Percentiles rank a stretch among this genome's conserved stretches.
Evolutionary conservation across 2,329 filamentous ascomycete species (phyloP).

Genomic region (Trichoderma pleuroti): DNA sequence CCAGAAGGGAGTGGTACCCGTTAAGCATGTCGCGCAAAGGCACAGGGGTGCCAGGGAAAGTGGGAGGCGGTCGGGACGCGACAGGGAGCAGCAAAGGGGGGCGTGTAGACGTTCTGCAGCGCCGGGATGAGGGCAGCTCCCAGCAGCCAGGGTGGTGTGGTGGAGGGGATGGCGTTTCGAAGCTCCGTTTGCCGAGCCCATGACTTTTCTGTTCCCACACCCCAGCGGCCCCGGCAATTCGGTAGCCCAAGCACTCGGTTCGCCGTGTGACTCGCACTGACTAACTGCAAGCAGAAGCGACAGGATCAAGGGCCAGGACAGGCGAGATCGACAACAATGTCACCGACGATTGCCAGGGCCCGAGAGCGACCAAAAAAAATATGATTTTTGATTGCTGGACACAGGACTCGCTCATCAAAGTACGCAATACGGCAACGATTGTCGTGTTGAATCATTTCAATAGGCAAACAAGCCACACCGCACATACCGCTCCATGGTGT

Average conservation of each 20-base stretch:
- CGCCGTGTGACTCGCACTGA: conserved; percentile 13
- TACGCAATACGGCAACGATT: neutral
- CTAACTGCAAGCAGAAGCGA: neutral
- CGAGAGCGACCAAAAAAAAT: neutral
- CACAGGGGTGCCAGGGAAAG: neutral
- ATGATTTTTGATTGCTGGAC: neutral
- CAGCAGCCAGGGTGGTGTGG: conserved; percentile 6
- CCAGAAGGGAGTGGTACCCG: neutral
- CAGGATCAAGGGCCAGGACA: neutral
- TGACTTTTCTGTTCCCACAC: conserved; percentile 2
- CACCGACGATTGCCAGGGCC: neutral
- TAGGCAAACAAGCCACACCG: neutral
- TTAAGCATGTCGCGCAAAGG: conserved; percentile 6
- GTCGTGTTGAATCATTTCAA: neutral
- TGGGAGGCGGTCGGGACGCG: conserved; percentile 13
- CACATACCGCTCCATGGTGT: neutral
- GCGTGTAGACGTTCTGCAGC: conserved; percentile 16
- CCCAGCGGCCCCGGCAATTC: conserved; percentile 15
- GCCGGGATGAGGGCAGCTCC: conserved; percentile 6
- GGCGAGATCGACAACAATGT: conserved; percentile 4
- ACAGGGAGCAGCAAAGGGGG: neutral
- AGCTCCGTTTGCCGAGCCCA: conserved; percentile 3
- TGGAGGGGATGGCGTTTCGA: conserved; percentile 6
- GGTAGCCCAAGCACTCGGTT: conserved; percentile 19
- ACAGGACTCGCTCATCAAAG: neutral